phyloP scores from a whole-genome alignment of 2,329 filamentous ascomycete genomes.

The Hirsutella minnesotensis region DNA sequence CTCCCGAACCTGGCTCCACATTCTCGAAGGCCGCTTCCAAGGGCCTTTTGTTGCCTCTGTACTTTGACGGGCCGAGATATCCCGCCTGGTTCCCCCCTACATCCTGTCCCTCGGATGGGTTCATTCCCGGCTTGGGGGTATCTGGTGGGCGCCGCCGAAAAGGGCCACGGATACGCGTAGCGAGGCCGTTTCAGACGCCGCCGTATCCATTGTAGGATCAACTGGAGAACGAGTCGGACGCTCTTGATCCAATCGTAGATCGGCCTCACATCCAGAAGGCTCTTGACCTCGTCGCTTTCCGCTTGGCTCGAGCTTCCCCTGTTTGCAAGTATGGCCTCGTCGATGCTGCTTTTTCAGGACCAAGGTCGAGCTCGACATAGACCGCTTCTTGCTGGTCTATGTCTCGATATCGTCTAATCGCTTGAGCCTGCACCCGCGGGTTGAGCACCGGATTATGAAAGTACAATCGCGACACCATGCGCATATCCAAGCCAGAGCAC shows the following conservation, averaged over 20 bases:
- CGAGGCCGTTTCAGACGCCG: slow-evolving; percentile 35
- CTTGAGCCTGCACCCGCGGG: slow-evolving; percentile 76
- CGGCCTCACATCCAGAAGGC: slow-evolving; percentile 42
- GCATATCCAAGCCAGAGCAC: slow-evolving; percentile 78
- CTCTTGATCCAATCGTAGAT: slow-evolving; percentile 51
- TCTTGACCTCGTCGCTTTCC: slow-evolving; percentile 43
- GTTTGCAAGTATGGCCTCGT: slow-evolving; percentile 70
- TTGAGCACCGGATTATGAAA: slow-evolving; percentile 84
- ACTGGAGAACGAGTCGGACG: slow-evolving; percentile 30
- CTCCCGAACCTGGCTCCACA: too few relatives aligned
- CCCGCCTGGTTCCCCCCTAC: too few relatives aligned
- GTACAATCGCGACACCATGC: slow-evolving; percentile 71
- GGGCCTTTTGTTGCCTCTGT: too few relatives aligned
- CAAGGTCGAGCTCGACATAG: slow-evolving; percentile 74
- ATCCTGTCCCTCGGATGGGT: too few relatives aligned
- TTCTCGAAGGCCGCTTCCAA: too few relatives aligned
- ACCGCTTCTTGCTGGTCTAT: slow-evolving; percentile 76
- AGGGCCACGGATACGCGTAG: slow-evolving; percentile 33
- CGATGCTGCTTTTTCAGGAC: slow-evolving; percentile 69
- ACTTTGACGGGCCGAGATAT: too few relatives aligned
- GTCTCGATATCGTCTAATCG: slow-evolving; percentile 78
- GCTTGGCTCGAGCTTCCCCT: slow-evolving; percentile 63
- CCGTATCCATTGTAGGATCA: slow-evolving; percentile 14
- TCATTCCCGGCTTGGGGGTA: too few relatives aligned
- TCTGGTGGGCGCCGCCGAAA: slow-evolving; percentile 25